These are phyloP conservation scores for Suillus subluteus DNA, from an alignment of 768 basidiomycete species.

Conservation along the genomic window DNA sequence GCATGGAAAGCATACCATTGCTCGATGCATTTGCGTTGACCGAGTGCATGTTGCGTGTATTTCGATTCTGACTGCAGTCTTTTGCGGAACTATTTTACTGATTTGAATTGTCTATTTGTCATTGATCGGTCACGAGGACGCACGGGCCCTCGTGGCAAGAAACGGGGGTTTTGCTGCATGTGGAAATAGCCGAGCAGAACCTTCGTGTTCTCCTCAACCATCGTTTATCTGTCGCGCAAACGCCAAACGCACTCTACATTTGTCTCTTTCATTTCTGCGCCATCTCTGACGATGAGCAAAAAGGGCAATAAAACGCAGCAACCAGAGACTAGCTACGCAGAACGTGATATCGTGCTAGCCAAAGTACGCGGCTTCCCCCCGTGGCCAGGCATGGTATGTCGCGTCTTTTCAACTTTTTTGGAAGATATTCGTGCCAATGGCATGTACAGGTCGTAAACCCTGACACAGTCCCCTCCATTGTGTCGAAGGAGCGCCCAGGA, in stretches of 20 bases:
- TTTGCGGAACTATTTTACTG: slow-evolving; percentile 36
- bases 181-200: slow-evolving; percentile 45
- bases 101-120: slow-evolving; percentile 24
- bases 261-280: slow-evolving; percentile 19
- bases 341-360: slow-evolving; percentile 86
- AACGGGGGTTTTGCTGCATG: slow-evolving; percentile 40
- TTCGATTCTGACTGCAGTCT: slow-evolving; percentile 33
- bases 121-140: slow-evolving; percentile 32
- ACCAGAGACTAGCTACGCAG: slow-evolving; percentile 54
- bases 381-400: slow-evolving; percentile 93
- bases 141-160: slow-evolving; percentile 45
- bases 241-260: slow-evolving; percentile 20
- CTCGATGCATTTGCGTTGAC: slow-evolving; percentile 12
- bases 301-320: slow-evolving; percentile 49
- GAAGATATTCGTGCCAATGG: slow-evolving; percentile 17
- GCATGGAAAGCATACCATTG: not conserved
- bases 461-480: slow-evolving; percentile 58
- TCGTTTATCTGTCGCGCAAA: slow-evolving; percentile 42
- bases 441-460: slow-evolving; percentile 76
- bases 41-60: slow-evolving; percentile 31
- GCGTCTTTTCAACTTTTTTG: slow-evolving; percentile 23
- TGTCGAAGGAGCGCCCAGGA: slow-evolving; percentile 71
- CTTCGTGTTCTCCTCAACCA: slow-evolving; percentile 45
- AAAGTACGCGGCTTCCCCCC: slow-evolving; percentile 94
- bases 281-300: slow-evolving; percentile 47